A percentile compares a stretch with the other conserved stretches of the same genome.
phyloP scores from a whole-genome alignment of 179 eudicot species.

The Camellia oleifera region DNA sequence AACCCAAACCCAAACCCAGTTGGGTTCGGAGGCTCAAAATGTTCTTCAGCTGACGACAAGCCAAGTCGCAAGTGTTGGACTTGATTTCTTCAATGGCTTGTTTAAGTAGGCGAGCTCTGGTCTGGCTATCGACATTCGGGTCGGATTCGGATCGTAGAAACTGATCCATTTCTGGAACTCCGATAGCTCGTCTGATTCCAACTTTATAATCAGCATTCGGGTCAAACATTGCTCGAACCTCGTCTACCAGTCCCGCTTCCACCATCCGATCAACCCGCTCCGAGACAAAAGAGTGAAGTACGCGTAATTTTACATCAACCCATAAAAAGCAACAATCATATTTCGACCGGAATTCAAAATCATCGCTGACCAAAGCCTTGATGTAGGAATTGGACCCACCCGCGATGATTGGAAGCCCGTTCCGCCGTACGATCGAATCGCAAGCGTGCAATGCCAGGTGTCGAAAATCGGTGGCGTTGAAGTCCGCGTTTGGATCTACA shows the following conservation, averaged over 20 bases:
- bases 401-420: constrained; percentile 69
- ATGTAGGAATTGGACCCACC: constrained; percentile 82
- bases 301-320: constrained; percentile 52
- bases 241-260: constrained; percentile 47
- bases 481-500: constrained; percentile 39
- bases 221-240: constrained; percentile 43
- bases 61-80: constrained; percentile 47
- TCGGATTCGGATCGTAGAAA: constrained; percentile 42
- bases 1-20: constrained; percentile 8
- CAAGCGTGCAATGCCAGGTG: constrained; percentile 47
- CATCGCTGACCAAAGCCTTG: constrained; percentile 51
- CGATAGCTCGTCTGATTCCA: constrained; percentile 70
- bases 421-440: constrained; percentile 41
- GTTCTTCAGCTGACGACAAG: constrained; percentile 45
- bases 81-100: constrained; percentile 55
- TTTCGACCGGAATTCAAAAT: constrained; percentile 39
- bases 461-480: constrained; percentile 45
- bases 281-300: constrained; percentile 41
- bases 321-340: constrained; percentile 68
- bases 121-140: constrained; percentile 8
- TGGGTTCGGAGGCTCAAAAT: constrained; percentile 42
- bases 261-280: constrained; percentile 63
- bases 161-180: constrained; percentile 63
- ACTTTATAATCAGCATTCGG: constrained; percentile 35
- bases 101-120: constrained; percentile 27